Conservation (phyloP, 2,329 filamentous ascomycete genomes). For the Fusarium cyanostomum region DNA sequence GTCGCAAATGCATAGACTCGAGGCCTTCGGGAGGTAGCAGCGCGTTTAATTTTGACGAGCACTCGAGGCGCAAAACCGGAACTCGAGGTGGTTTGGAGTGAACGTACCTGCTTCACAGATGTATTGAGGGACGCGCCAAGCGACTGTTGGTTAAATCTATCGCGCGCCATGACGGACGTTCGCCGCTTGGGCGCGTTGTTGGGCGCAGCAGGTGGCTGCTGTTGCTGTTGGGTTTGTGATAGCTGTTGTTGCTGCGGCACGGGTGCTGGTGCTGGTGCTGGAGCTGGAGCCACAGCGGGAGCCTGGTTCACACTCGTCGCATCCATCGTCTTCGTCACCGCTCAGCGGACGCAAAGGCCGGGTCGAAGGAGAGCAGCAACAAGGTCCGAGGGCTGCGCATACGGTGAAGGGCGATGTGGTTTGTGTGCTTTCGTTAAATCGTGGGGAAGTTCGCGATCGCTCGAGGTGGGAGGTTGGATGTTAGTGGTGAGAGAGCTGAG, state of each 20-base stretch:
- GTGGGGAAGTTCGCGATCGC: conserved; percentile 27
- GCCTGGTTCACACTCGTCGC: conserved; percentile 37
- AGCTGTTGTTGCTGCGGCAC: conserved; percentile 29
- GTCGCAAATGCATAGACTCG: background rate
- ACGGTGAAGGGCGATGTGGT: conserved; percentile 22
- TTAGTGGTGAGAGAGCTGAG: conserved; percentile 38
- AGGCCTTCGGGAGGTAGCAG: background rate
- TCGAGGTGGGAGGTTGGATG: conserved; percentile 31
- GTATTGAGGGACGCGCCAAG: conserved; percentile 71
- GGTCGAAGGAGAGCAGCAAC: conserved; percentile 19
- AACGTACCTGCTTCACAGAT: conserved; percentile 73
- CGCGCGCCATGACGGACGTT: conserved; percentile 52
- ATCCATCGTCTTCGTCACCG: conserved; percentile 39
- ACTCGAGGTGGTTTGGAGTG: background rate
- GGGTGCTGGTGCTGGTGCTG: conserved; percentile 6
- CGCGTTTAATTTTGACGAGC: conserved; percentile 9
- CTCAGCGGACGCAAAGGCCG: conserved; percentile 18
- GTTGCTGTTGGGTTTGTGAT: conserved; percentile 22
- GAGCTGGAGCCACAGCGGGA: conserved; percentile 28
- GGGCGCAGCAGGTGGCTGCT: conserved; percentile 30
- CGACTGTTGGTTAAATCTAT: conserved; percentile 70
- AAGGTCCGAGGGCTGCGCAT: conserved; percentile 27
- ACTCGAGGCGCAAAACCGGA: conserved; percentile 18
- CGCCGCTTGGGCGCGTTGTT: conserved; percentile 41
- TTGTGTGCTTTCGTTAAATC: conserved; percentile 18